Evolutionary conservation across 2,329 filamentous ascomycete species (phyloP), one percentile per base, ranked within the genome.

Genomic region (Plenodomus lindquistii): DNA sequence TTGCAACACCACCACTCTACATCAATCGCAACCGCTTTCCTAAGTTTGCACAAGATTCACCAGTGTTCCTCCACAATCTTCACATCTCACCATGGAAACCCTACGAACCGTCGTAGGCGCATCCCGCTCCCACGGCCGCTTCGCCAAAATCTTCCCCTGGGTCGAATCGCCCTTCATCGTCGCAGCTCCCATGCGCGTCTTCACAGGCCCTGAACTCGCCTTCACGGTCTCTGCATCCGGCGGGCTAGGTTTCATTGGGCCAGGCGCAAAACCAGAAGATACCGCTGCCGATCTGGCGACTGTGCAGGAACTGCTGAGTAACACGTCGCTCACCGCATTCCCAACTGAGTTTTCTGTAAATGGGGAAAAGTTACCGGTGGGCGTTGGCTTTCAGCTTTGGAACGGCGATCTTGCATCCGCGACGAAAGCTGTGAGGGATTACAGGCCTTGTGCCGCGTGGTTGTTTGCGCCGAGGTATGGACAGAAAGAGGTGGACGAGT

Each of bases 101-200:
- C n/a, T 49, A 27, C 42, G 42, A 22, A 48, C 16, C 6, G 19
- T 31, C 16, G 18, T 52, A 29, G 34, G 20, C 21, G 37, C 39
- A 3, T 9, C 24, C 20, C 34, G 35, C 24, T 31, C 17, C 4
- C 27, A 36, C 18, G 15, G n/a, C 11, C 42, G 37, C 18, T n/a
- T 52, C 13, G 16, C 19, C 35, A 42, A 48, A 20, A 17, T 31
- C 18, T 57, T 60, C 60, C 80, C 83, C 46, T 87, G 84, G 83
- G 76, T 73, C 2, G 64, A 69, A 18, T 43, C 67, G 4, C 84
- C 84, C 8, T 69, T 87, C 24, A 77, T 89, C 35, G 74, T 78
- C 40, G 75, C 76, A 24, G 86, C 84, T 1, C 87, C 87, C 0
- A 89, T 90, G 86, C 80, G 84, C 44, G 75, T 83, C 35, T 81